Conservation (phyloP, 2,329 filamentous ascomycete genomes). For the Sporothrix schenckii region DNA sequence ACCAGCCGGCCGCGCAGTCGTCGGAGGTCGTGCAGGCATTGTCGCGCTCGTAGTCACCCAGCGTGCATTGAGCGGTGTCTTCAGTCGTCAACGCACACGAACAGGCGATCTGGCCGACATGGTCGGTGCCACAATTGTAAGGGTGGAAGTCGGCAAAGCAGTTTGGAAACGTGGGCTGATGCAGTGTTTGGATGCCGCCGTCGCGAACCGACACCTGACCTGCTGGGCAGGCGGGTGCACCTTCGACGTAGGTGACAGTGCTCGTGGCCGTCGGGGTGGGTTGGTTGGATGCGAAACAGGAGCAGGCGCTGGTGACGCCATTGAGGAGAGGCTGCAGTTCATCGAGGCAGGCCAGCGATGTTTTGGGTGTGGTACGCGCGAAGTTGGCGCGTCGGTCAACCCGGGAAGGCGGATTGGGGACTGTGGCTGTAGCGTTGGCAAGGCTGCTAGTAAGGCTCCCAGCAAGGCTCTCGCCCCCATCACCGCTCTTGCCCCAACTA, state of each 20-base stretch:
- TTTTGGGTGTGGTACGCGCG: conserved; percentile 22
- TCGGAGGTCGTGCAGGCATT: conserved; percentile 28
- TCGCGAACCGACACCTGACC: background rate
- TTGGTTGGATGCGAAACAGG: conserved; percentile 29
- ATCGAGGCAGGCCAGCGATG: conserved; percentile 31
- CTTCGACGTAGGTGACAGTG: conserved; percentile 21
- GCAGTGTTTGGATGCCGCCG: background rate
- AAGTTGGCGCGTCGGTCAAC: background rate
- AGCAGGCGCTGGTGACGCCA: conserved; percentile 30
- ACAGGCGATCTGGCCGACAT: conserved; percentile 30
- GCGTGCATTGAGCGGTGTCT: conserved; percentile 29
- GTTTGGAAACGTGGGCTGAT: conserved; percentile 32
- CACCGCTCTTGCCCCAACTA: background rate
- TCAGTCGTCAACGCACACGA: conserved; percentile 33
- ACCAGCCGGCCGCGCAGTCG: conserved; percentile 33
- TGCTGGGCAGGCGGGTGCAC: conserved; percentile 27
- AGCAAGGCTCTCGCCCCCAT: conserved; percentile 8
- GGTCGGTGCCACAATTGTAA: conserved; percentile 33
- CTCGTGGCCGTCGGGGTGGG: conserved; percentile 24
- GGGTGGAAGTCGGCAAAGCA: conserved; percentile 33
- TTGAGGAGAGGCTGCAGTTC: conserved; percentile 27
- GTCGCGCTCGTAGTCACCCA: conserved; percentile 34
- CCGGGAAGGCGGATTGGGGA: conserved; percentile 4
- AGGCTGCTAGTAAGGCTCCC: background rate
- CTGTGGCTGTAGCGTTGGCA: conserved; percentile 1